These are phyloP conservation scores for Clitoria ternatea DNA, from an alignment of 306 rosid species.

Conservation along the genomic window DNA sequence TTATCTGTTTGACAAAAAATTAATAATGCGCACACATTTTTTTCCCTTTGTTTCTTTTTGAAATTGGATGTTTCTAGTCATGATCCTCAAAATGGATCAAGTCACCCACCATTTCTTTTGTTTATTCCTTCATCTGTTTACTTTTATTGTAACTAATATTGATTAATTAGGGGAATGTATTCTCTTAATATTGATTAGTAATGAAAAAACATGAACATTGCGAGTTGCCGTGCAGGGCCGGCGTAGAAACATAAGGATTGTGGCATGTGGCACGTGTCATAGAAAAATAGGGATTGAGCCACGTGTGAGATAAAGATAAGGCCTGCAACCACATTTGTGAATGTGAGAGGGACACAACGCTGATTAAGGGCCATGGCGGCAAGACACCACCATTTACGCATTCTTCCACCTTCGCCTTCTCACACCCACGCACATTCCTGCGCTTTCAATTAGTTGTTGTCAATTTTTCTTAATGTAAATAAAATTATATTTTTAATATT, in stretches of 20 bases:
- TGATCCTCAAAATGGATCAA: slow-evolving; percentile 4
- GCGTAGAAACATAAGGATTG: background rate
- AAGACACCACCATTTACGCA: no score
- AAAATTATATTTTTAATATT: no score
- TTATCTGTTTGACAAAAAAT: slow-evolving; percentile 30
- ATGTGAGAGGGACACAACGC: background rate
- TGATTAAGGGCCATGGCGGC: background rate
- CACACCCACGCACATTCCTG: no score
- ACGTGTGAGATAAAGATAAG: slow-evolving; percentile 9
- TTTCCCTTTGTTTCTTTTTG: background rate
- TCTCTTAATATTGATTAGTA: slow-evolving; percentile 3
- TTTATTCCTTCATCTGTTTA: slow-evolving; percentile 18
- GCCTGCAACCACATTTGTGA: background rate
- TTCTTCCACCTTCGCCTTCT: no score
- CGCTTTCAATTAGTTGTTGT: no score
- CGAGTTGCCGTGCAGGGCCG: no score
- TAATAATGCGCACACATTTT: background rate
- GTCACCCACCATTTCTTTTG: slow-evolving; percentile 24
- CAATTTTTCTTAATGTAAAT: no score
- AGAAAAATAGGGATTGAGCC: background rate
- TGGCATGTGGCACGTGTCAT: slow-evolving; percentile 20
- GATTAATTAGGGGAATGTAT: slow-evolving; percentile 8
- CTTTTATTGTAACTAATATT: background rate
- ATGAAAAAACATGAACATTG: background rate
- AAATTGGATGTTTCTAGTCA: background rate